phyloP scores from a whole-genome alignment of 371 early-diverging fungal genomes.

The Rhizopus sp. region DNA sequence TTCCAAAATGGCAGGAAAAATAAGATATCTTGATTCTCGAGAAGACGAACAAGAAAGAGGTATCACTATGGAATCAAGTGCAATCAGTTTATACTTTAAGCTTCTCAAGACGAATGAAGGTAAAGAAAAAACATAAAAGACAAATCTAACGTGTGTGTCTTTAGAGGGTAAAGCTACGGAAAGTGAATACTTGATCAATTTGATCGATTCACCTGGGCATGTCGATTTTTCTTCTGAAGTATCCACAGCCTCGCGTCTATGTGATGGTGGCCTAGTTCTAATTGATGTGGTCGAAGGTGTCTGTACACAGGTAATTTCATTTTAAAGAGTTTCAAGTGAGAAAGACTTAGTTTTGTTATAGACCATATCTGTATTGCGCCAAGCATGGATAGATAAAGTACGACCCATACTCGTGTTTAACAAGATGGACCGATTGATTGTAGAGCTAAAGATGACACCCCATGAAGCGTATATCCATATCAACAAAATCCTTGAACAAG shows the following conservation, averaged over 20 bases:
- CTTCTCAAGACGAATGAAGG: conserved; percentile 47
- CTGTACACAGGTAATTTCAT: conserved; percentile 82
- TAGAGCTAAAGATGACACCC: conserved; percentile 91
- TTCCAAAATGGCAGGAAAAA: conserved; percentile 94
- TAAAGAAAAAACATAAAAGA: conserved; percentile 4
- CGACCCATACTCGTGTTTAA: conserved; percentile 96
- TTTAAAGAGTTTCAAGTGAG: not conserved
- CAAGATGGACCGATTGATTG: conserved; percentile 97
- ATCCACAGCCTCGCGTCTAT: conserved; percentile 93
- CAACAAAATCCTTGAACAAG: conserved; percentile 92
- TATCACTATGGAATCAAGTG: conserved; percentile 99
- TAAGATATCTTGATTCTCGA: conserved; percentile 98
- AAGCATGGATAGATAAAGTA: conserved; percentile 92
- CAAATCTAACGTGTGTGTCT: not conserved
- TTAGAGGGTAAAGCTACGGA: conserved; percentile 27
- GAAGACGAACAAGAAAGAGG: conserved; percentile 99
- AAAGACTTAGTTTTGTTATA: conserved; percentile 15
- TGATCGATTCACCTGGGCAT: conserved; percentile 99
- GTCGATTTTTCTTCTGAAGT: conserved; percentile 99
- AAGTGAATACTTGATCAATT: conserved; percentile 88
- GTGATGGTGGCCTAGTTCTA: conserved; percentile 96
- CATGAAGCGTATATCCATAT: conserved; percentile 90
- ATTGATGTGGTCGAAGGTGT: conserved; percentile 99
- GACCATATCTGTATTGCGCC: conserved; percentile 94
- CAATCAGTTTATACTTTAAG: conserved; percentile 90